Evolutionary conservation across 2,329 filamentous ascomycete species (phyloP).

Genomic region (Aspergillus brunneoviolaceus): DNA sequence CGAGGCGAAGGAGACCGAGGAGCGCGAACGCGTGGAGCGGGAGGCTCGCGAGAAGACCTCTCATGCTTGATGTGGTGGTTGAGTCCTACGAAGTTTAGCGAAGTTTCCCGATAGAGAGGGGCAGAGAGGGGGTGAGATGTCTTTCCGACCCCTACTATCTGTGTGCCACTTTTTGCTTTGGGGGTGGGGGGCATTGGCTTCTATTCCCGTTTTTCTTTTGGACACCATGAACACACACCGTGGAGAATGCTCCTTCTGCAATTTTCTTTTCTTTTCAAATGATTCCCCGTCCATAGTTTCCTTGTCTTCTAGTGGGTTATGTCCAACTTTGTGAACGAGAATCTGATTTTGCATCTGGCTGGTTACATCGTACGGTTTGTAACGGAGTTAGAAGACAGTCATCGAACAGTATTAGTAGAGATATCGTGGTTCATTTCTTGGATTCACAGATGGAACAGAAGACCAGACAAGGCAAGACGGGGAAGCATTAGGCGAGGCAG

Average conservation of each 20-base stretch:
- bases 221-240: not conserved
- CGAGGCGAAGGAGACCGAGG: constrained; percentile 85
- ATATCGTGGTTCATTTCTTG: too few species aligned
- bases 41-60: constrained; percentile 49
- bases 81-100: too few species aligned
- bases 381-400: too few species aligned
- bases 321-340: not conserved
- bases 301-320: not conserved
- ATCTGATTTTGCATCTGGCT: not conserved
- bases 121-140: too few species aligned
- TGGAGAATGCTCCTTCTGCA: constrained; percentile 4
- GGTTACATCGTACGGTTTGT: too few species aligned
- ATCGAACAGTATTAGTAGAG: too few species aligned
- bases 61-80: constrained; percentile 17
- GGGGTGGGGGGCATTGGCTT: not conserved
- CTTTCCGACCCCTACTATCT: too few species aligned
- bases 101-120: too few species aligned
- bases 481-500: too few species aligned
- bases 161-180: too few species aligned
- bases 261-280: constrained; percentile 19
- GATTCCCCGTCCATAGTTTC: constrained; percentile 29
- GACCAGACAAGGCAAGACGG: too few species aligned
- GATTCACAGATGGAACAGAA: too few species aligned
- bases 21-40: constrained; percentile 66
- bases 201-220: not conserved